Evolutionary conservation across 495 filamentous ascomycete species (phyloP).

Genomic region (Hapsidospora chrysogenum): DNA sequence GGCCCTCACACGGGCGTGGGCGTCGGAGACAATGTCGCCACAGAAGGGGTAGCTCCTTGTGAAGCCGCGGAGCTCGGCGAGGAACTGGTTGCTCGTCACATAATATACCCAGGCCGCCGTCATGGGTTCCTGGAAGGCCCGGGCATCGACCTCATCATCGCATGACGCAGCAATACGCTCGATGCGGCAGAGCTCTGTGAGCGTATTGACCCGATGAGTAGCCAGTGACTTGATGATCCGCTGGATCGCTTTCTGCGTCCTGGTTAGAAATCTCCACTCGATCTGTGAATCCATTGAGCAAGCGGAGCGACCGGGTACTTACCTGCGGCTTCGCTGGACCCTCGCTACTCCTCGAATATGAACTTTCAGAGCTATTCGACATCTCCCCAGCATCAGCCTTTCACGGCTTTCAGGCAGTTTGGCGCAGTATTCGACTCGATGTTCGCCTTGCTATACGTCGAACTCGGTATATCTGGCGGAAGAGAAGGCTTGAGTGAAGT

Average conservation of each 20-base stretch:
- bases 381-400: too few species aligned
- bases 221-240: constrained; percentile 36
- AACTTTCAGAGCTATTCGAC: too few species aligned
- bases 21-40: constrained; percentile 47
- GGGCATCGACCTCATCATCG: constrained; percentile 36
- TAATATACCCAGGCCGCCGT: constrained; percentile 58
- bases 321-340: too few species aligned
- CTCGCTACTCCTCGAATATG: too few species aligned
- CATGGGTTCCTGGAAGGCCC: constrained; percentile 41
- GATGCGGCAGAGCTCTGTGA: constrained; percentile 59
- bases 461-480: too few species aligned
- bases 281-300: too few species aligned
- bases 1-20: constrained; percentile 44
- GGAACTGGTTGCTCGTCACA: constrained; percentile 53
- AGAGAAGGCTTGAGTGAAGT: too few species aligned
- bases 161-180: constrained; percentile 44
- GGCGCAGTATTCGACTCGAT: too few species aligned
- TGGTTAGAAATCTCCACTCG: too few species aligned
- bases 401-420: too few species aligned
- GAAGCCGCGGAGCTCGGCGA: constrained; percentile 53
- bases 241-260: constrained; percentile 11
- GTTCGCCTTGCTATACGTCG: too few species aligned
- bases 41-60: constrained; percentile 60
- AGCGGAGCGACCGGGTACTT: too few species aligned
- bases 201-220: constrained; percentile 52